phyloP scores from a whole-genome alignment of 768 basidiomycete species.

The Mycena epipterygia region DNA sequence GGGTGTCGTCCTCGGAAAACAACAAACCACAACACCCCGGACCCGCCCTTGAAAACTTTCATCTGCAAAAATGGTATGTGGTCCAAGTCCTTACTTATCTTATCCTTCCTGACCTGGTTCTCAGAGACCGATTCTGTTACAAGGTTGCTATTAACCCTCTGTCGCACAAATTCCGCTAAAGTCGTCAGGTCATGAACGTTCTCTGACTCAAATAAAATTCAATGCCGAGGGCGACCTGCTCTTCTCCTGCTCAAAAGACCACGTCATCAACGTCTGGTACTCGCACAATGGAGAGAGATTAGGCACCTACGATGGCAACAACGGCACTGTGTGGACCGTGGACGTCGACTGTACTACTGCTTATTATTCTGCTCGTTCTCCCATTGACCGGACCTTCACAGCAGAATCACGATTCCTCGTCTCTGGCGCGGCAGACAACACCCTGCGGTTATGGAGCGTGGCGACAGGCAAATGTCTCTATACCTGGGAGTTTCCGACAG shows the following conservation, averaged over 20 bases:
- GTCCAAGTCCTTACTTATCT: too few relatives aligned
- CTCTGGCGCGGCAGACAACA: conserved; percentile 95
- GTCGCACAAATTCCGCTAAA: background rate
- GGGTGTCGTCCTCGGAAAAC: background rate
- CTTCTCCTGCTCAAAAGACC: conserved; percentile 96
- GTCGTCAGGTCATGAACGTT: conserved; percentile 90
- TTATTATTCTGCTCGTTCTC: background rate
- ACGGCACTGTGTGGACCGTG: conserved; percentile 97
- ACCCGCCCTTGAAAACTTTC: background rate
- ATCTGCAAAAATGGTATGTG: conserved; percentile 25
- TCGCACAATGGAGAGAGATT: conserved; percentile 97
- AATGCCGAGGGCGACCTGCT: conserved; percentile 96
- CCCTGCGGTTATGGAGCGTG: conserved; percentile 91
- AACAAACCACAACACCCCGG: background rate
- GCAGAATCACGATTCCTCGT: conserved; percentile 90
- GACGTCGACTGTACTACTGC: conserved; percentile 89
- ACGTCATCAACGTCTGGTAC: conserved; percentile 96
- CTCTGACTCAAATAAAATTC: conserved; percentile 97
- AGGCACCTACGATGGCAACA: conserved; percentile 97
- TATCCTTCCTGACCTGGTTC: background rate
- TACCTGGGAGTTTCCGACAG: conserved; percentile 98
- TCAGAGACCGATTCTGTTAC: conserved; percentile 81
- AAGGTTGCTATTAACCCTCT: conserved; percentile 58
- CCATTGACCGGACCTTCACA: conserved; percentile 34
- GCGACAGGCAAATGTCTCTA: conserved; percentile 92